Conservation (phyloP, 345 rosid species). For the Crucihimalaya himalaica region DNA sequence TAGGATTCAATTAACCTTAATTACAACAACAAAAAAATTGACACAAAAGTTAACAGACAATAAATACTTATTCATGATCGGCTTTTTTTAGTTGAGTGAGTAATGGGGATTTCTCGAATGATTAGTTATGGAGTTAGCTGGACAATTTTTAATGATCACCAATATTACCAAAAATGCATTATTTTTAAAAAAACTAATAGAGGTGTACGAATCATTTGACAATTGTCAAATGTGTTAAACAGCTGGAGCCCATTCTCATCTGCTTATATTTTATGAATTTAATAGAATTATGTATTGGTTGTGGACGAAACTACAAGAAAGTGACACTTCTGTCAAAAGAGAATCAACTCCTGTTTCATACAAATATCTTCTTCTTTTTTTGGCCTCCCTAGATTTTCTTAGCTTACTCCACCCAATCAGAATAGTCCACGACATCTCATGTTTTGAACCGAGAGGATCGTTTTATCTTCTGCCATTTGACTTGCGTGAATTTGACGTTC, state of each 20-base stretch:
- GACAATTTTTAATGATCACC: constrained; percentile 21
- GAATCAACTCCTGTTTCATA: constrained; percentile 38
- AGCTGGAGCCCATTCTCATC: constrained; percentile 43
- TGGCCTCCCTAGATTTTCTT: constrained; percentile 30
- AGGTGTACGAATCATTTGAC: constrained; percentile 34
- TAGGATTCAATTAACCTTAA: neutral
- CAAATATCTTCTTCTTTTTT: constrained; percentile 1
- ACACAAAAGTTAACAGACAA: neutral
- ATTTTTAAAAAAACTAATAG: neutral
- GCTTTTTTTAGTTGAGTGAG: neutral
- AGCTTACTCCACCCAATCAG: constrained; percentile 23
- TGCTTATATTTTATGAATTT: neutral
- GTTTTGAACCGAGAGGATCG: neutral
- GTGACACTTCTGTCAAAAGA: constrained; percentile 37
- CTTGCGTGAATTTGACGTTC: neutral
- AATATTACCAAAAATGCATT: neutral
- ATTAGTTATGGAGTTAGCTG: constrained; percentile 13
- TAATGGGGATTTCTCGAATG: neutral
- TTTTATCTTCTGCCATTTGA: constrained; percentile 15
- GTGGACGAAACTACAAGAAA: constrained; percentile 36
- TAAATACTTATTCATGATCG: neutral
- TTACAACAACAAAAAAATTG: neutral
- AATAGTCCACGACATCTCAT: constrained; percentile 14
- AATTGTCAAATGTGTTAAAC: constrained; percentile 40
- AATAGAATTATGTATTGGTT: neutral